Percentiles rank a stretch among this genome's conserved stretches.
Conservation (phyloP, 2,329 filamentous ascomycete species). For the Talaromyces sp. region DNA sequence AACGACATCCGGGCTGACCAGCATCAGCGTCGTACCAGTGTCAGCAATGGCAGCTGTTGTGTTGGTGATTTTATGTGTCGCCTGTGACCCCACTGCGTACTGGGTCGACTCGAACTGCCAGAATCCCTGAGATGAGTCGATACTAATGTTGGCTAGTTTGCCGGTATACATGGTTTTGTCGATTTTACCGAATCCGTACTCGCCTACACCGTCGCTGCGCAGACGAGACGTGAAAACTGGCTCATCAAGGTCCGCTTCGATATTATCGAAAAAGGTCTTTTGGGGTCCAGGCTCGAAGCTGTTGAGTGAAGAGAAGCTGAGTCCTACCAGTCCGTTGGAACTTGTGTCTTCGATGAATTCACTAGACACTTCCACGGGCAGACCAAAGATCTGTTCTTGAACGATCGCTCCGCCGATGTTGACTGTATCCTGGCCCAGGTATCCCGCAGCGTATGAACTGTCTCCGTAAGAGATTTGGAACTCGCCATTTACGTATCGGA, state of each 20-base stretch:
- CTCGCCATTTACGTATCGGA: slow-evolving; percentile 49
- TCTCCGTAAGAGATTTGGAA: slow-evolving; percentile 73
- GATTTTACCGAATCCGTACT: slow-evolving; percentile 75
- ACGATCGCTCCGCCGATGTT: slow-evolving; percentile 67
- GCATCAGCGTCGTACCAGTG: slow-evolving; percentile 69
- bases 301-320: slow-evolving; percentile 68
- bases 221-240: slow-evolving; percentile 74
- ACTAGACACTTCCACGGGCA: slow-evolving; percentile 62
- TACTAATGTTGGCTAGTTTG: slow-evolving; percentile 61
- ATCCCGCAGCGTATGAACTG: slow-evolving; percentile 63
- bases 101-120: slow-evolving; percentile 66
- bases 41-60: slow-evolving; percentile 60
- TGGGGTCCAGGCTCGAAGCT: slow-evolving; percentile 64
- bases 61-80: slow-evolving; percentile 37
- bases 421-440: slow-evolving; percentile 68
- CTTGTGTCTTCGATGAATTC: slow-evolving; percentile 63
- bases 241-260: slow-evolving; percentile 61
- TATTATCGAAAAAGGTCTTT: slow-evolving; percentile 75
- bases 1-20: slow-evolving; percentile 61
- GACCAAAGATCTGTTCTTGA: slow-evolving; percentile 65
- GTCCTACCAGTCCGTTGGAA: slow-evolving; percentile 70
- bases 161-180: slow-evolving; percentile 66
- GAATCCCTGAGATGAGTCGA: slow-evolving; percentile 66
- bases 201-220: slow-evolving; percentile 60
- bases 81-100: slow-evolving; percentile 57